A percentile compares a stretch with the other conserved stretches of the same genome.
These are phyloP conservation scores for Alternaria tenuissima DNA, from an alignment of 2,329 filamentous ascomycete genomes.

Conservation along the genomic window DNA sequence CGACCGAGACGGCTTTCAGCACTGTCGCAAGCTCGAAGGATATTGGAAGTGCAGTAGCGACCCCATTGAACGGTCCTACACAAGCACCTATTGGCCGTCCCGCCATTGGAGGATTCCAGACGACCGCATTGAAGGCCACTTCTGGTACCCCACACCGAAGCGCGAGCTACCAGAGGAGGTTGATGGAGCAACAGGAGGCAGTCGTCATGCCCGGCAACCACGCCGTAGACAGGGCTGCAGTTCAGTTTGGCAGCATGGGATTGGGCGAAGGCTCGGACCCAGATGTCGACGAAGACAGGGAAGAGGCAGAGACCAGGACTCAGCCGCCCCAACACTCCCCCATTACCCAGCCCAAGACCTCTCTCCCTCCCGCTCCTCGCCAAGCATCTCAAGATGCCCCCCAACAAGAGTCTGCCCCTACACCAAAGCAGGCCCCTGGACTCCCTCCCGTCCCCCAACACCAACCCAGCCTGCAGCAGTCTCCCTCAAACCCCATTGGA, in stretches of 20 bases:
- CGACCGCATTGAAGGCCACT: conserved; percentile 83
- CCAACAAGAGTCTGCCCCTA: conserved; percentile 53
- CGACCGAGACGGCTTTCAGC: conserved; percentile 85
- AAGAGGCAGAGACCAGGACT: conserved; percentile 92
- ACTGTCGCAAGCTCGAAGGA: conserved; percentile 89
- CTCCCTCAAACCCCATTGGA: conserved; percentile 56
- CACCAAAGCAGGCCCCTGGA: conserved; percentile 68
- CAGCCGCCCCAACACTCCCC: conserved; percentile 95
- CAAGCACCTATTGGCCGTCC: conserved; percentile 68
- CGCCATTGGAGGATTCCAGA: conserved; percentile 75
- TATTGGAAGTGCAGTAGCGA: conserved; percentile 64
- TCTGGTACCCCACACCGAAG: conserved; percentile 66
- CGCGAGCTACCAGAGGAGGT: conserved; percentile 82
- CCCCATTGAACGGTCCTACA: conserved; percentile 63
- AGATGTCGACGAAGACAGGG: conserved; percentile 91
- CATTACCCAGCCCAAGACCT: conserved; percentile 81
- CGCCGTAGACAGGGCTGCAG: conserved; percentile 88
- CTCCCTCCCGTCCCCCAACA: conserved; percentile 67
- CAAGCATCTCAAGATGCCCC: conserved; percentile 53
- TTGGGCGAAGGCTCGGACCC: conserved; percentile 73
- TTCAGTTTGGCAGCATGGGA: conserved; percentile 96
- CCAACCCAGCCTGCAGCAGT: conserved; percentile 55
- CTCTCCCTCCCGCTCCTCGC: conserved; percentile 76
- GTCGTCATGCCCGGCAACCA: conserved; percentile 98
- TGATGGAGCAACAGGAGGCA: conserved; percentile 94